phyloP scores from a whole-genome alignment of 495 filamentous ascomycete species.

The Entonaema liquescens region DNA sequence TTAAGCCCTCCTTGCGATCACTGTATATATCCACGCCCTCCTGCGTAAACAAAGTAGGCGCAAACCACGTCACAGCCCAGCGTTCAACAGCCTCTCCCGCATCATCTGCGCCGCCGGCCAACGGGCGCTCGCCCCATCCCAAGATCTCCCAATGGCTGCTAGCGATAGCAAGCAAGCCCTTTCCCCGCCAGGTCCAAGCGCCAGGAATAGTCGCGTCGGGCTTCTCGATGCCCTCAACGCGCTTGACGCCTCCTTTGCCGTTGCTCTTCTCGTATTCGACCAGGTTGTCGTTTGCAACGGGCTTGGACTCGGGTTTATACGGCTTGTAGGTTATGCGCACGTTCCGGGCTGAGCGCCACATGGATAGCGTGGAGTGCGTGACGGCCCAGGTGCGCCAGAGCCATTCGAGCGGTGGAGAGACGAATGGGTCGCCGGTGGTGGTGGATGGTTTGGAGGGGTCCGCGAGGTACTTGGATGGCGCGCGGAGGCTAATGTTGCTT shows the following conservation, averaged over 20 bases:
- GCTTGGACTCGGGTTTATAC: slow-evolving; percentile 43
- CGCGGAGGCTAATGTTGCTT: slow-evolving; percentile 47
- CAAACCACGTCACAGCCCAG: slow-evolving; percentile 81
- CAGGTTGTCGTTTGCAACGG: slow-evolving; percentile 67
- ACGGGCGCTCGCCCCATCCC: slow-evolving; percentile 65
- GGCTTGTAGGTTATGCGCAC: slow-evolving; percentile 75
- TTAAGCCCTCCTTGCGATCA: slow-evolving; percentile 61
- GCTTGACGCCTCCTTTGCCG: slow-evolving; percentile 59
- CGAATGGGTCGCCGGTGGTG: slow-evolving; percentile 46
- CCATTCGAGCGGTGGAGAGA: slow-evolving; percentile 64
- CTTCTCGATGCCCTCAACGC: slow-evolving; percentile 71
- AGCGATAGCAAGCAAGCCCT: slow-evolving; percentile 70
- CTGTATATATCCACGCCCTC: slow-evolving; percentile 79
- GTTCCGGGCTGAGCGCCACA: slow-evolving; percentile 77
- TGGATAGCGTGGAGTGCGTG: slow-evolving; percentile 76
- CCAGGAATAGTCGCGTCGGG: slow-evolving; percentile 51
- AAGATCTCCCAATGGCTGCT: slow-evolving; percentile 77
- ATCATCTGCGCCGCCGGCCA: slow-evolving; percentile 44
- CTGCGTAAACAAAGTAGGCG: slow-evolving; percentile 76
- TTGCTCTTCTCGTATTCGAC: slow-evolving; percentile 68
- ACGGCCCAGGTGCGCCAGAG: slow-evolving; percentile 77
- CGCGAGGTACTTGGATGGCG: slow-evolving; percentile 55
- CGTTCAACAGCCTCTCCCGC: slow-evolving; percentile 48
- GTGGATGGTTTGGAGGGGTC: slow-evolving; percentile 36
- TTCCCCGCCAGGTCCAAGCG: slow-evolving; percentile 76